Evolutionary conservation across 305 asterid species (phyloP).

Genomic region (Fraxinus sp.): DNA sequence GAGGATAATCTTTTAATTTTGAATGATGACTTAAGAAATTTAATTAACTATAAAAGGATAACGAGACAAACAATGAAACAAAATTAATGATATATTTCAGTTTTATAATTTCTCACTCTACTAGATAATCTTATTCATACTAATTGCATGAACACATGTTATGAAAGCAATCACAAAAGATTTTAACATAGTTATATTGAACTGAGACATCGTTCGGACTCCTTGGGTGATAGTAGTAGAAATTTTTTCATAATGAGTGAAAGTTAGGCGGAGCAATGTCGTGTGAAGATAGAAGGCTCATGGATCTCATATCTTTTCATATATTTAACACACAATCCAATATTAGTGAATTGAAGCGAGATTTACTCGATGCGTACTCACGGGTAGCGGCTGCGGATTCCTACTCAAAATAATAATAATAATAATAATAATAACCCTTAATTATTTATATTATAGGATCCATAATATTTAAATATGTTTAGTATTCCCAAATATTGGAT

Average conservation of each 20-base stretch:
- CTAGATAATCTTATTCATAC: not conserved
- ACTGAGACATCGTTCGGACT: not conserved
- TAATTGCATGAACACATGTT: not conserved
- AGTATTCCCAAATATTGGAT: not conserved
- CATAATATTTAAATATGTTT: conserved; percentile 2
- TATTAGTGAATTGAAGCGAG: not conserved
- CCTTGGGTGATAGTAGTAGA: not conserved
- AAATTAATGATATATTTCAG: not conserved
- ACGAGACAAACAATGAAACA: not conserved
- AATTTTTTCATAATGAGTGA: not conserved
- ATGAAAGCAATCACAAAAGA: too few relatives aligned
- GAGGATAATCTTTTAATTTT: conserved; percentile 10
- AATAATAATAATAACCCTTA: too few relatives aligned
- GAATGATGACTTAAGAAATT: not conserved
- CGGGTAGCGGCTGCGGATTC: too few relatives aligned
- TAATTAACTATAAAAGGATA: not conserved
- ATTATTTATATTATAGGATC: not conserved
- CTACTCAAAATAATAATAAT: too few relatives aligned
- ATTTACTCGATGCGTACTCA: too few relatives aligned
- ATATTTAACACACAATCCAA: not conserved
- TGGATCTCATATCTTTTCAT: not conserved
- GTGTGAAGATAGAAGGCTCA: not conserved
- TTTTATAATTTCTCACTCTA: not conserved
- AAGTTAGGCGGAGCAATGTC: not conserved
- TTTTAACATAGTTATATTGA: too few relatives aligned